These are phyloP conservation scores for Colletotrichum filicis DNA, from an alignment of 2,329 filamentous ascomycete genomes.

Conservation along the genomic window DNA sequence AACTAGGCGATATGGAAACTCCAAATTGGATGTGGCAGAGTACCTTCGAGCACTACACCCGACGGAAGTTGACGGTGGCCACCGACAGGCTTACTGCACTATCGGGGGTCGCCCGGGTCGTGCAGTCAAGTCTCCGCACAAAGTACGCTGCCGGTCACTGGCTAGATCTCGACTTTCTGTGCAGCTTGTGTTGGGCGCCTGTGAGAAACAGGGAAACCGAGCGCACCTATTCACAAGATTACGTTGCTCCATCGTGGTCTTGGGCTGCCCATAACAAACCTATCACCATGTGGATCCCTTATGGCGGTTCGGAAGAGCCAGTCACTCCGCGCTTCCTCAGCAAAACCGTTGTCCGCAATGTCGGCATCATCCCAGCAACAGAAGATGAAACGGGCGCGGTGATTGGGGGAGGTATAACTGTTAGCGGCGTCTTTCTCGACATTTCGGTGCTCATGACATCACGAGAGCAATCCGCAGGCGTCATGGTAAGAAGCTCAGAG, in stretches of 20 bases:
- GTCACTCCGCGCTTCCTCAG: background rate
- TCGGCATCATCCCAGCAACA: background rate
- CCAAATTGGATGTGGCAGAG: constrained; percentile 16
- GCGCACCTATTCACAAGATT: background rate
- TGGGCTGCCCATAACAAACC: constrained; percentile 13
- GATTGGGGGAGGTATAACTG: background rate
- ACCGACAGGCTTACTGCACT: background rate
- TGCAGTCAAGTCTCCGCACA: background rate
- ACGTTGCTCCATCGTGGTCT: constrained; percentile 11
- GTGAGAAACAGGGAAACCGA: background rate
- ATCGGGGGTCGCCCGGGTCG: background rate
- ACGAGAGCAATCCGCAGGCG: background rate
- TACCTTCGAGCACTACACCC: constrained; percentile 1
- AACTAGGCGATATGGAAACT: background rate
- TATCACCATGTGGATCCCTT: constrained; percentile 12
- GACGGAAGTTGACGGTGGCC: background rate
- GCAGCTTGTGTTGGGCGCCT: constrained; percentile 11
- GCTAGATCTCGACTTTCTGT: constrained; percentile 2
- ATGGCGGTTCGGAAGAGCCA: background rate
- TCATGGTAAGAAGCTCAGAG: background rate
- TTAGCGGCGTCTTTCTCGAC: background rate
- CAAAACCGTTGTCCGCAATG: background rate
- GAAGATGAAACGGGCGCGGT: background rate
- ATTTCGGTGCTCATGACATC: background rate
- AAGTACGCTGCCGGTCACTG: background rate